Evolutionary conservation across 495 filamentous ascomycete species (phyloP).

Genomic region (Penicillium chermesinum): DNA sequence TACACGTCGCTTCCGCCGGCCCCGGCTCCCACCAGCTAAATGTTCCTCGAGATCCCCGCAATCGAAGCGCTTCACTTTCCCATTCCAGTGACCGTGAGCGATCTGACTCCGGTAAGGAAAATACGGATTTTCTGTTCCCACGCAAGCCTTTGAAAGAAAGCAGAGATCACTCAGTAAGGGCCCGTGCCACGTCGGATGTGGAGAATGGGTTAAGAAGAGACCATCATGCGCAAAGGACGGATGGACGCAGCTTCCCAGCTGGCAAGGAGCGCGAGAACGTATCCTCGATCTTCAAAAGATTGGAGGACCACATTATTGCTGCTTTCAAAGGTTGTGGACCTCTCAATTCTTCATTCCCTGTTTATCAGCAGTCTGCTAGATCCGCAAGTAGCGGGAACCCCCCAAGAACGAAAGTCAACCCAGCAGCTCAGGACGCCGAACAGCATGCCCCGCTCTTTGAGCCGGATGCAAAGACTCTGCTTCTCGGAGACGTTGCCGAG

Average conservation of each 20-base stretch:
- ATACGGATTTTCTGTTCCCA: slow-evolving; percentile 11
- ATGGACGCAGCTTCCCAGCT: slow-evolving; percentile 13
- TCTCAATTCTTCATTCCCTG: slow-evolving; percentile 67
- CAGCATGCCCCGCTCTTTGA: slow-evolving; percentile 39
- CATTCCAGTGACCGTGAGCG: slow-evolving; percentile 20
- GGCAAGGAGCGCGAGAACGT: slow-evolving; percentile 20
- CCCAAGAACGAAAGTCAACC: slow-evolving; percentile 25
- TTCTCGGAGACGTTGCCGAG: slow-evolving; percentile 75
- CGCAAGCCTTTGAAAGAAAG: slow-evolving; percentile 12
- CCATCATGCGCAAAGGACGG: slow-evolving; percentile 12
- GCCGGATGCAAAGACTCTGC: slow-evolving; percentile 70
- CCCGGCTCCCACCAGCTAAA: slow-evolving; percentile 14
- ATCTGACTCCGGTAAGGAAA: slow-evolving; percentile 13
- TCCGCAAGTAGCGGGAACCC: slow-evolving; percentile 23
- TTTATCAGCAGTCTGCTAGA: slow-evolving; percentile 21
- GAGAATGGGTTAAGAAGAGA: slow-evolving; percentile 19
- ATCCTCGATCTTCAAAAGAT: slow-evolving; percentile 53
- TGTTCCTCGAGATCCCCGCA: slow-evolving; percentile 21
- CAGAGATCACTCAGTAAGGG: slow-evolving; percentile 19
- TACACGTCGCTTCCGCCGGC: neutral
- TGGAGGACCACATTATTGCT: slow-evolving; percentile 70
- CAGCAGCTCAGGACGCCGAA: slow-evolving; percentile 12
- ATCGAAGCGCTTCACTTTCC: slow-evolving; percentile 30
- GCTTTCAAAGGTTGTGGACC: slow-evolving; percentile 65
- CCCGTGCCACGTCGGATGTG: slow-evolving; percentile 30